Evolutionary conservation across 1,284 basidiomycete species (phyloP).

Genomic region (Pholiota adiposa): DNA sequence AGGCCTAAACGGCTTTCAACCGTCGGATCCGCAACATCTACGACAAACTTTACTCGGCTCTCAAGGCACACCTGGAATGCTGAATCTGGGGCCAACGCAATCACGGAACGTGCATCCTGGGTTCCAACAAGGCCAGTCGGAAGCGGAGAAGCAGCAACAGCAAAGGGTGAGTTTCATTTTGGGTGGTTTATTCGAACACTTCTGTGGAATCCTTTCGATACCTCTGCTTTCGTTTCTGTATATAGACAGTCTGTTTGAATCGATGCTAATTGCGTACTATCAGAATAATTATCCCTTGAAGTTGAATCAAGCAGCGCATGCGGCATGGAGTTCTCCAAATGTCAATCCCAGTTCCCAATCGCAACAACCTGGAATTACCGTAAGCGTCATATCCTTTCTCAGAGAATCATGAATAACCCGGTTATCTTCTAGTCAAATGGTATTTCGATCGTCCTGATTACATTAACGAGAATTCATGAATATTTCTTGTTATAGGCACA

Average conservation of each 20-base stretch:
- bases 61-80: constrained; percentile 62
- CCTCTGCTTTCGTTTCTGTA: constrained; percentile 6
- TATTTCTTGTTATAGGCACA: constrained; percentile 25
- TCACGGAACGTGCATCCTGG: constrained; percentile 61
- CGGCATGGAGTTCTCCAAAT: constrained; percentile 64
- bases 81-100: constrained; percentile 60
- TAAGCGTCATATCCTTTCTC: constrained; percentile 25
- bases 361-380: constrained; percentile 31
- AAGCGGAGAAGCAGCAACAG: constrained; percentile 71
- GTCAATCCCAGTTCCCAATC: constrained; percentile 44
- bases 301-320: constrained; percentile 62
- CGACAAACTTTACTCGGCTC: constrained; percentile 59
- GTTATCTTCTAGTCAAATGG: constrained; percentile 28
- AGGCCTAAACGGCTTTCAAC: constrained; percentile 72
- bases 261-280: constrained; percentile 27
- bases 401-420: constrained; percentile 14
- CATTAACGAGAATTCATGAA: constrained; percentile 23
- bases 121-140: constrained; percentile 58
- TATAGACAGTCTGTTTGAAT: constrained; percentile 16
- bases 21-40: constrained; percentile 52
- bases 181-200: constrained; percentile 2
- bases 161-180: constrained; percentile 59
- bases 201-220: constrained; percentile 9
- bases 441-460: constrained; percentile 16
- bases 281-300: constrained; percentile 65